Base-by-base conservation (phyloP, 352 stramenopile species). In the Blastocystis sp. region DNA sequence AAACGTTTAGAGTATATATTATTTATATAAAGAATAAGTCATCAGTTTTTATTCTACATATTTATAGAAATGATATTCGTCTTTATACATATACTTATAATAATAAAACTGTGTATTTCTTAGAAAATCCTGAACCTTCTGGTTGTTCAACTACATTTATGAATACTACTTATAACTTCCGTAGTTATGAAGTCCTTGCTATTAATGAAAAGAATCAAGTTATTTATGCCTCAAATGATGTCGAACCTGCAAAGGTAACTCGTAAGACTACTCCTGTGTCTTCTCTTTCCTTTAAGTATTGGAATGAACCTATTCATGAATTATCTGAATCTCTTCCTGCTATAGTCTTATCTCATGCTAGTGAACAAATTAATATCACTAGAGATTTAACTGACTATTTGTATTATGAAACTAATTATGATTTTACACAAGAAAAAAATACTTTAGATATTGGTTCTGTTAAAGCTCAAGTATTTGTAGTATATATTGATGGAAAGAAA, bases 321-420 rank as follows among this genome's bases (percentile, higher is more conserved):
- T 6, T 49, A 13, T 31, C 19, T 23, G n/a, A n/a, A n/a, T 23
- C n/a, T 25, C 19, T 24, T 23, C 25, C n/a, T 49, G 42, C 41
- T 49, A 30, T 49, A 2, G 6, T 49, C 16, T 42, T 23, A 42
- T 30, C 42, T 5, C 31, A 49, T 23, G 42, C 42, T 6, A 49
- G 41, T 24, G 42, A 49, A 6, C 42, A 49, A 24, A 19, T 49
- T 23, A 49, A 49, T 6, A 49, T 49, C 23, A 49, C 42, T 49
- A 23, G 42, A 2, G 42, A 49, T 45, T 7, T 49, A 30, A 49
- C 42, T 24, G 42, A 49, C 6, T 49, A 42, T 40, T 25, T 49
- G 42, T 49, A 49, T 30, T 49, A 49, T 49, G 42, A 49, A 30
- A 49, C 42, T 42, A 24, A 16, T 25, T 23, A 42, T 18, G 6